Percentiles rank a stretch among this genome's conserved stretches.
phyloP scores from a whole-genome alignment of 768 basidiomycete species.

The Hydnomerulius pinastri region DNA sequence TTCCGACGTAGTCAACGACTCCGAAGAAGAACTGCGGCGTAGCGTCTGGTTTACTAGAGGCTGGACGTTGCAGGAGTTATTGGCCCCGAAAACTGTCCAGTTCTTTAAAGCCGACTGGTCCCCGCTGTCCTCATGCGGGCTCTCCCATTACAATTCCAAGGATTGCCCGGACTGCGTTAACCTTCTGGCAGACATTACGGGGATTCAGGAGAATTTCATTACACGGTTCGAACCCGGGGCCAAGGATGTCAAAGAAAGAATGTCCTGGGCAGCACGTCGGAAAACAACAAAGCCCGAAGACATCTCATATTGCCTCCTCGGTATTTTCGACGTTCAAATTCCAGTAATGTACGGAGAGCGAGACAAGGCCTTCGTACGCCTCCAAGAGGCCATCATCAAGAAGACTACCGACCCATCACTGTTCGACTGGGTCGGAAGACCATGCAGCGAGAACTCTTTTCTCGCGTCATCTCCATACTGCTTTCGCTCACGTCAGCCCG shows the following conservation, averaged over 20 bases:
- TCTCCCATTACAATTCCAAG: neutral
- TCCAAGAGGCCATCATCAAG: constrained; percentile 6
- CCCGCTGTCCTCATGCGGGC: neutral
- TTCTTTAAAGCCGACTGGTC: neutral
- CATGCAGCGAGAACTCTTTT: neutral
- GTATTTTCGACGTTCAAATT: constrained; percentile 12
- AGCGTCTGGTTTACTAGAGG: neutral
- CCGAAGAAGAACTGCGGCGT: neutral
- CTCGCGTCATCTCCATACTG: neutral
- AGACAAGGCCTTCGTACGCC: constrained; percentile 5
- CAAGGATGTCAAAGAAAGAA: neutral
- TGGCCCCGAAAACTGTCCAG: neutral
- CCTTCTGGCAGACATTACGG: neutral
- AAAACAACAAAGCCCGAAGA: constrained; percentile 17
- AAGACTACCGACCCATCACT: neutral
- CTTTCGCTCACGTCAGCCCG: neutral
- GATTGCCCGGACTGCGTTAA: neutral
- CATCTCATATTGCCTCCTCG: constrained; percentile 14
- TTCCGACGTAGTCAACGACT: neutral
- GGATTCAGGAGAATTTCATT: neutral
- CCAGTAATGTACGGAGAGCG: constrained; percentile 24
- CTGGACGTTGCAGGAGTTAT: too few relatives aligned
- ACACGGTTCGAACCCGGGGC: neutral
- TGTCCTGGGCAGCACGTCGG: constrained; percentile 14
- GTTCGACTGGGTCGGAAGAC: neutral